Evolutionary conservation across 1,284 basidiomycete genomes (phyloP), one percentile per base, ranked within the genome.

Genomic region (Ganoderma meredithae): DNA sequence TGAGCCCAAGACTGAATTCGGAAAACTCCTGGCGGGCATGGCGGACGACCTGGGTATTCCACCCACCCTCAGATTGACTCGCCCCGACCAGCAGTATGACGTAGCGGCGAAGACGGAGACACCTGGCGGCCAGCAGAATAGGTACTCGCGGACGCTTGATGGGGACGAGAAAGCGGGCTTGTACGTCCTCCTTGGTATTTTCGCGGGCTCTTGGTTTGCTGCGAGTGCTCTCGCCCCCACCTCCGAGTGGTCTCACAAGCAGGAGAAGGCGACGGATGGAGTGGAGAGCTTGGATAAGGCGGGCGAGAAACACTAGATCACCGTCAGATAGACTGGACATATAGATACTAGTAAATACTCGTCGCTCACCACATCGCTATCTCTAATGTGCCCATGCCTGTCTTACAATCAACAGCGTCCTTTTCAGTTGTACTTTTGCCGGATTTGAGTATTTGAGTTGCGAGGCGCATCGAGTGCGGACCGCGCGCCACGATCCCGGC

Each of bases 151-250:
- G 68, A 81, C 83, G 5, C 76, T 92, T 66, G 84, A 85, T 69
- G 74, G 74, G 19, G 84, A 88, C 52, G 89, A 92, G 78, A 79
- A 76, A 67, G 80, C 67, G 43, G 90, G 91, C 1, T 76, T 86
- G 4, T 90, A 83, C 78, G 75, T 85, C 22, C 79, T 92, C 36
- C 79, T 85, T 17, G 87, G 86, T 59, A 79, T 90, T 36, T 68
- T 91, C 9, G 83, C 79, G 8, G 82, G 85, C 12, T 89, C 88
- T 0, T 85, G 87, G 78, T 41, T 86, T 9, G 75, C 83, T 8
- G 89, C 84, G 47, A 84, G 85, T 19, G 67, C 81, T 56, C 76
- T 84, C 64, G 76, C 78, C 59, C 70, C 76, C 1, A 44, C 72
- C 10, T 72, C 78, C 2, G 73, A 71, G 31, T 78, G 74, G 63